Percentiles rank a stretch among this genome's conserved stretches.
These are phyloP conservation scores for Sextonia rubra DNA, from an alignment of 164 flowering plant species.

Conservation along the genomic window DNA sequence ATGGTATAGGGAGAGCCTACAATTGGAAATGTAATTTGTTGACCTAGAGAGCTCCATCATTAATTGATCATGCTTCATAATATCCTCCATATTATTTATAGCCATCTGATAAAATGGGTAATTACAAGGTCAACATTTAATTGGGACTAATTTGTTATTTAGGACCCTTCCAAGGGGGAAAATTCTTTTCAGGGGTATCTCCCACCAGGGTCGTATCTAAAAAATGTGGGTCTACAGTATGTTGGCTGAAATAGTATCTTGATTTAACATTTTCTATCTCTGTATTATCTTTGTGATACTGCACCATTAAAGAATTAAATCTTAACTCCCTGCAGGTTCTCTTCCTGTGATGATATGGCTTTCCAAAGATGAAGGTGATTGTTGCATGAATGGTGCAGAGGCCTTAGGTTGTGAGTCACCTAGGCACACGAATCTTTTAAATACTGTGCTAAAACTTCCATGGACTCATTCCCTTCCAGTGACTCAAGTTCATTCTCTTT, in stretches of 20 bases:
- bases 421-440: constrained; percentile 21
- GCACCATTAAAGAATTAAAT: not conserved
- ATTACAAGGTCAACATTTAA: not conserved
- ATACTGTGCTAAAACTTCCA: constrained; percentile 60
- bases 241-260: not conserved
- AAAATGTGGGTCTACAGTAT: not conserved
- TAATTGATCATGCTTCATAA: not conserved
- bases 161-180: not conserved
- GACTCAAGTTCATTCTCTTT: constrained; percentile 32
- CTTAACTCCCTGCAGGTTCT: constrained; percentile 32
- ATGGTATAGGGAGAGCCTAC: not conserved
- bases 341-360: constrained; percentile 28
- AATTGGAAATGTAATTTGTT: not conserved
- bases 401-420: not conserved
- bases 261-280: not conserved
- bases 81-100: not conserved
- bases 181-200: not conserved
- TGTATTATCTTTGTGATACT: not conserved
- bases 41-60: not conserved
- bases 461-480: constrained; percentile 51
- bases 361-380: constrained; percentile 25
- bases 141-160: not conserved
- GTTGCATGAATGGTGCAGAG: constrained; percentile 1
- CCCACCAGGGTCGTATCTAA: not conserved
- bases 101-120: not conserved